Evolutionary conservation across 1,284 basidiomycete species (phyloP).

Genomic region (Ceratobasidium theobromae): DNA sequence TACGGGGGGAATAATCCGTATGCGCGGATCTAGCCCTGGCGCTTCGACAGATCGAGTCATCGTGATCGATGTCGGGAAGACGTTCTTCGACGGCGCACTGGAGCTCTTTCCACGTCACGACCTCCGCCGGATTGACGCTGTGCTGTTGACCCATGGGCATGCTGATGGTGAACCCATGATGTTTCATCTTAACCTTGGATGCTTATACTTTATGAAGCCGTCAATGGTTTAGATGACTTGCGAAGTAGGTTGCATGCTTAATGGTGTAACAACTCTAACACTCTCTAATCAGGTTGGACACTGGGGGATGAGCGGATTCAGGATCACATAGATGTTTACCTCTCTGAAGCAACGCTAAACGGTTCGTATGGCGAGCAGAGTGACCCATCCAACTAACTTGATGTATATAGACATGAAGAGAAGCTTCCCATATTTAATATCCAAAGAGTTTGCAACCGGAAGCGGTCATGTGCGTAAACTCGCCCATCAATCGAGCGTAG

Average conservation of each 20-base stretch:
- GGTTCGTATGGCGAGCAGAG: not conserved
- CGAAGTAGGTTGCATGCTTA: constrained; percentile 54
- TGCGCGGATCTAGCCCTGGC: constrained; percentile 53
- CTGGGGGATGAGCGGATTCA: constrained; percentile 61
- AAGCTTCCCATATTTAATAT: constrained; percentile 79
- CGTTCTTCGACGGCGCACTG: constrained; percentile 69
- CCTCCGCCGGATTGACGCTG: constrained; percentile 71
- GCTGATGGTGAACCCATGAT: constrained; percentile 58
- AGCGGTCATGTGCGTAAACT: constrained; percentile 65
- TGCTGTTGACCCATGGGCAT: constrained; percentile 77
- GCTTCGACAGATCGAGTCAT: constrained; percentile 60
- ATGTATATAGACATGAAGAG: constrained; percentile 54
- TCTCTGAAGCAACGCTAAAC: constrained; percentile 61
- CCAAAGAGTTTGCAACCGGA: constrained; percentile 72
- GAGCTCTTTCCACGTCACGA: constrained; percentile 80
- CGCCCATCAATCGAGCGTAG: constrained; percentile 13
- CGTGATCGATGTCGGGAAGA: constrained; percentile 80
- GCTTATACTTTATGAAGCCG: constrained; percentile 51
- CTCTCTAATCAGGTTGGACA: constrained; percentile 63
- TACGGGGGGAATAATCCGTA: constrained; percentile 64
- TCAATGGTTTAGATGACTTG: constrained; percentile 81
- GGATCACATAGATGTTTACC: constrained; percentile 69
- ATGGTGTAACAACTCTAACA: constrained; percentile 2
- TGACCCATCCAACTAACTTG: not conserved
- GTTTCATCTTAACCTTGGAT: not conserved